phyloP scores from a whole-genome alignment of 2,329 filamentous ascomycete genomes.

The Golovinomyces cichoracearum region DNA sequence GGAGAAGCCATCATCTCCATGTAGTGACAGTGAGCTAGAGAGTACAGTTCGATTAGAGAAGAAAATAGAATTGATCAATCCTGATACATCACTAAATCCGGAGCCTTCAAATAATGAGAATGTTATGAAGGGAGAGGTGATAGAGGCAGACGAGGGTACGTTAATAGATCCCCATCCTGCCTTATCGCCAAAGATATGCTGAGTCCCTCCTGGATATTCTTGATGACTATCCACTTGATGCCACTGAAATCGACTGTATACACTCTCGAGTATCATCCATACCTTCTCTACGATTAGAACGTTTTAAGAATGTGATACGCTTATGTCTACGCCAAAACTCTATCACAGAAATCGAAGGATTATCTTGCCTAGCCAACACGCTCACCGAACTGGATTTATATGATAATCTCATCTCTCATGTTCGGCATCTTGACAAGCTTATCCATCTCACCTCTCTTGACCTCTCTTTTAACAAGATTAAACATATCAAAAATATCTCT shows the following conservation, averaged over 20 bases:
- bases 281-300: conserved; percentile 49
- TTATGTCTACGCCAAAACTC: conserved; percentile 83
- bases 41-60: conserved; percentile 55
- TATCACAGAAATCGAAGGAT: conserved; percentile 55
- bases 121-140: conserved; percentile 43
- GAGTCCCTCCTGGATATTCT: conserved; percentile 24
- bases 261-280: conserved; percentile 66
- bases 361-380: conserved; percentile 35
- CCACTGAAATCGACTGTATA: conserved; percentile 66
- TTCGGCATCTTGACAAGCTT: conserved; percentile 58
- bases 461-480: conserved; percentile 96
- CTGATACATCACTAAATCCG: conserved; percentile 58
- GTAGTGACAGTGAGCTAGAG: too few species aligned
- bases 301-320: conserved; percentile 50
- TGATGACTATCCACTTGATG: conserved; percentile 31
- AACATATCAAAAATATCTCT: conserved; percentile 75
- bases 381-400: conserved; percentile 79
- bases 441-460: conserved; percentile 55
- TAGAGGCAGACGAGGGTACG: conserved; percentile 56
- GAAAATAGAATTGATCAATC: conserved; percentile 43
- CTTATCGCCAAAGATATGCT: not conserved
- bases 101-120: conserved; percentile 59
- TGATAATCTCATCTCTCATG: conserved; percentile 77
- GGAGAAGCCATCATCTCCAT: too few species aligned
- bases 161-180: not conserved